Conservation (phyloP, 1,284 basidiomycete species). For the Trichosporon inkin region DNA sequence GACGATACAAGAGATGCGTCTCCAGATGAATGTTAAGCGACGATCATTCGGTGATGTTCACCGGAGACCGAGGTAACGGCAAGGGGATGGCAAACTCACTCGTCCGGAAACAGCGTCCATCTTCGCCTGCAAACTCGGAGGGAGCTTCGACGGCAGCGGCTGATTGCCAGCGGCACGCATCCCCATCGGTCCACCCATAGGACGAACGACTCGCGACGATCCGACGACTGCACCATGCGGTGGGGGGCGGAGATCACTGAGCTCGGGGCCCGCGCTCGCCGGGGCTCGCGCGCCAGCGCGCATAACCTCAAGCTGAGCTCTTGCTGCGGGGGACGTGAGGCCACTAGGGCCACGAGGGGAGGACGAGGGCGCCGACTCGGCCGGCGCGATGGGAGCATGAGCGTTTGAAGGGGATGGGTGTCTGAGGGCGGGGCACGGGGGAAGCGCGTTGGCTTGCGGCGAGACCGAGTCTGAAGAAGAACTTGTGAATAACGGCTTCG, state of each 20-base stretch:
- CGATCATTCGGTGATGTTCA: constrained; percentile 35
- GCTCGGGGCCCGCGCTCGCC: background rate
- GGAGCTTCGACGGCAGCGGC: constrained; percentile 54
- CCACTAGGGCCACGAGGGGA: background rate
- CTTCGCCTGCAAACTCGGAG: constrained; percentile 85
- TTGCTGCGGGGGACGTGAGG: background rate
- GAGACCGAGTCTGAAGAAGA: background rate
- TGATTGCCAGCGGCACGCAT: constrained; percentile 34
- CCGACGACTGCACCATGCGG: background rate
- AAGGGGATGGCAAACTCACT: background rate
- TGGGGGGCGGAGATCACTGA: background rate
- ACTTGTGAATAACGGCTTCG: background rate
- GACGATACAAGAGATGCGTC: no score
- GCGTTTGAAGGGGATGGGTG: background rate
- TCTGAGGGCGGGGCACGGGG: background rate
- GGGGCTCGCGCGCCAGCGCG: background rate
- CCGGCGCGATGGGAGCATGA: background rate
- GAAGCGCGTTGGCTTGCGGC: background rate
- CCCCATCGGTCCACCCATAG: constrained; percentile 25
- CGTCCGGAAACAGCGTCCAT: constrained; percentile 57
- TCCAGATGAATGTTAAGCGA: no score
- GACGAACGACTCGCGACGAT: background rate
- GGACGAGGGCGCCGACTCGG: background rate
- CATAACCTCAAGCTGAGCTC: background rate
- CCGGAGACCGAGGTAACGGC: background rate